These are phyloP conservation scores for Artemisia annua DNA, from an alignment of 129 eudicot species.

Conservation along the genomic window DNA sequence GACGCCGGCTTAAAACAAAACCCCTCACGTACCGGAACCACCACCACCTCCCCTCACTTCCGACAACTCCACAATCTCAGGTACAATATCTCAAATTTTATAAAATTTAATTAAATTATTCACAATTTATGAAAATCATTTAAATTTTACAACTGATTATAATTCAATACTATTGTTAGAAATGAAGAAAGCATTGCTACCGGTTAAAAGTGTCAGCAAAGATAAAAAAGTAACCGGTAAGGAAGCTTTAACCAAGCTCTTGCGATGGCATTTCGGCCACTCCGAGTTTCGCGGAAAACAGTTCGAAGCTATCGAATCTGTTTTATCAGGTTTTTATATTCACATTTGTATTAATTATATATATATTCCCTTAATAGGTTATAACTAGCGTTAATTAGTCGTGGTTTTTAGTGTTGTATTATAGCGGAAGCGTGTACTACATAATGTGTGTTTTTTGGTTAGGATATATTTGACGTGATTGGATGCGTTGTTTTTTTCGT, in stretches of 20 bases:
- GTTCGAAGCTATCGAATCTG: constrained; percentile 87
- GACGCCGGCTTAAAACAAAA: neutral
- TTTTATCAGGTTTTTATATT: constrained; percentile 59
- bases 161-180: neutral
- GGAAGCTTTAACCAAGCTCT: constrained; percentile 82
- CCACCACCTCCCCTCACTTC: no score
- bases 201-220: constrained; percentile 51
- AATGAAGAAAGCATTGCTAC: constrained; percentile 82
- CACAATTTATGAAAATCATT: no score
- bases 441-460: constrained; percentile 37
- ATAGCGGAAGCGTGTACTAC: constrained; percentile 47
- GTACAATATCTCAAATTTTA: no score
- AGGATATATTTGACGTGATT: constrained; percentile 42
- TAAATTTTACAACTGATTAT: no score
- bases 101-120: no score
- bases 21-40: neutral
- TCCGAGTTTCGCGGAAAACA: constrained; percentile 83
- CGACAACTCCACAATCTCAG: no score
- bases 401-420: no score
- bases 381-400: constrained; percentile 3
- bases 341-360: neutral
- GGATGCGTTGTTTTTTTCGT: constrained; percentile 26
- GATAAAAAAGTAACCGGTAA: constrained; percentile 57
- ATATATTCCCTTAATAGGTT: constrained; percentile 86
- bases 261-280: constrained; percentile 97